phyloP scores from a whole-genome alignment of 2,329 filamentous ascomycete species.

The Cercospora nicotianae region DNA sequence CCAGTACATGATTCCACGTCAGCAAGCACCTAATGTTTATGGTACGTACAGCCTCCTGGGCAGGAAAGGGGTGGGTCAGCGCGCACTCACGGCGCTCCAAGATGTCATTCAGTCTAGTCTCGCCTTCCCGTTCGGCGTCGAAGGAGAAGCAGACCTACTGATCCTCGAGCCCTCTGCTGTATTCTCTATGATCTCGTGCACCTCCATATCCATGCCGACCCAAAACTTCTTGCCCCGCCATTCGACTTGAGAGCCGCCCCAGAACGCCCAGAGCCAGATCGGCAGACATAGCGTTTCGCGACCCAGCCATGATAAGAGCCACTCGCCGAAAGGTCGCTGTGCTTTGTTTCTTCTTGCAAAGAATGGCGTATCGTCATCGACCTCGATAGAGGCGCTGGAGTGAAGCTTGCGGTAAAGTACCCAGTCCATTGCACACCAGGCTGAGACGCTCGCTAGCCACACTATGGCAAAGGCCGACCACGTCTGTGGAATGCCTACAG shows the following conservation, averaged over 20 bases:
- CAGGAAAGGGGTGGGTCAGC: background rate
- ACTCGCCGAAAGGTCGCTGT: slow-evolving; percentile 63
- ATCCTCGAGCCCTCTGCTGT: background rate
- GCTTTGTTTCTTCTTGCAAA: slow-evolving; percentile 62
- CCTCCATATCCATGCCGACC: slow-evolving; percentile 81
- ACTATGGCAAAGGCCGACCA: slow-evolving; percentile 66
- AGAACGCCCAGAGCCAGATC: slow-evolving; percentile 86
- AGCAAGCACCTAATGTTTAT: too few relatives aligned
- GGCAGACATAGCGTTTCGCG: slow-evolving; percentile 80
- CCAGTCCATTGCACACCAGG: slow-evolving; percentile 78
- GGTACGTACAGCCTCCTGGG: too few relatives aligned
- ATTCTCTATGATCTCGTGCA: slow-evolving; percentile 52
- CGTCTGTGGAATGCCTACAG: slow-evolving; percentile 58
- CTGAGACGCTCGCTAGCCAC: slow-evolving; percentile 64
- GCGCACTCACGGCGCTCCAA: background rate
- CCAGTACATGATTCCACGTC: too few relatives aligned
- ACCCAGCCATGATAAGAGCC: slow-evolving; percentile 80
- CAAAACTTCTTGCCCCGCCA: slow-evolving; percentile 84
- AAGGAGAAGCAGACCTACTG: background rate
- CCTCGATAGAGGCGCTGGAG: slow-evolving; percentile 66
- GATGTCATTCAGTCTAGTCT: slow-evolving; percentile 12
- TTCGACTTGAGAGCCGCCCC: slow-evolving; percentile 80
- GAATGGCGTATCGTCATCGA: slow-evolving; percentile 69
- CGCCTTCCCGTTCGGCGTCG: slow-evolving; percentile 10
- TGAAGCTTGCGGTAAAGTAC: slow-evolving; percentile 73